Evolutionary conservation across 495 filamentous ascomycete species (phyloP).

Genomic region (Viridothelium virens): DNA sequence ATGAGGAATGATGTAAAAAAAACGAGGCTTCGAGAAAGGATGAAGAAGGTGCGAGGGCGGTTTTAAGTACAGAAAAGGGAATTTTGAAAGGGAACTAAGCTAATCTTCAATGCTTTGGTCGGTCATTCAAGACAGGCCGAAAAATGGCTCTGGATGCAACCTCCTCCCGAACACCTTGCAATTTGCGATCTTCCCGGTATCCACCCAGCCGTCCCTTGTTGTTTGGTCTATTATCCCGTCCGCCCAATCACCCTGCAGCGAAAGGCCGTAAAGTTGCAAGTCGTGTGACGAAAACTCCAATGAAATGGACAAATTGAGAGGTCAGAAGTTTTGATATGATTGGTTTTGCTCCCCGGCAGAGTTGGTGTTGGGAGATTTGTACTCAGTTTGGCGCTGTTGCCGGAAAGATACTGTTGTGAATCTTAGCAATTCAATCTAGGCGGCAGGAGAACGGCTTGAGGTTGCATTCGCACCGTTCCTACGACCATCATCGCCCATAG

Average conservation of each 20-base stretch:
- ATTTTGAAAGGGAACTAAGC: background rate
- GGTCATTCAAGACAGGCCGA: background rate
- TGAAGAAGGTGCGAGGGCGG: background rate
- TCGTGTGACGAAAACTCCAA: background rate
- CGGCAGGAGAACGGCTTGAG: constrained; percentile 7
- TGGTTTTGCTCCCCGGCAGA: background rate
- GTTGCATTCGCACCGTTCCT: constrained; percentile 21
- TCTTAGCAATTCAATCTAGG: background rate
- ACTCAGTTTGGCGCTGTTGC: background rate
- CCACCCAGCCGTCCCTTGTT: constrained; percentile 9
- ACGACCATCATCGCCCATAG: constrained; percentile 24
- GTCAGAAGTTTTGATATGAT: background rate
- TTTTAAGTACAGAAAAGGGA: background rate
- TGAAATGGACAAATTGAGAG: constrained; percentile 1
- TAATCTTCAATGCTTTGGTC: background rate
- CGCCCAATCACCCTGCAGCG: constrained; percentile 2
- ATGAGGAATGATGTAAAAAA: background rate
- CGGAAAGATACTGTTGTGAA: background rate
- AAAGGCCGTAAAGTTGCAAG: background rate
- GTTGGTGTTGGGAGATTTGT: background rate
- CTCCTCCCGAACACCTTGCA: constrained; percentile 10
- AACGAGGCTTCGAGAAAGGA: background rate
- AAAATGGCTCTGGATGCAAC: constrained; percentile 1
- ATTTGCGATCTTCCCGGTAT: constrained; percentile 5
- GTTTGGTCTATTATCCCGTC: background rate